These are phyloP conservation scores for Nephelium lappaceum DNA, from an alignment of 345 rosid species.

Conservation along the genomic window DNA sequence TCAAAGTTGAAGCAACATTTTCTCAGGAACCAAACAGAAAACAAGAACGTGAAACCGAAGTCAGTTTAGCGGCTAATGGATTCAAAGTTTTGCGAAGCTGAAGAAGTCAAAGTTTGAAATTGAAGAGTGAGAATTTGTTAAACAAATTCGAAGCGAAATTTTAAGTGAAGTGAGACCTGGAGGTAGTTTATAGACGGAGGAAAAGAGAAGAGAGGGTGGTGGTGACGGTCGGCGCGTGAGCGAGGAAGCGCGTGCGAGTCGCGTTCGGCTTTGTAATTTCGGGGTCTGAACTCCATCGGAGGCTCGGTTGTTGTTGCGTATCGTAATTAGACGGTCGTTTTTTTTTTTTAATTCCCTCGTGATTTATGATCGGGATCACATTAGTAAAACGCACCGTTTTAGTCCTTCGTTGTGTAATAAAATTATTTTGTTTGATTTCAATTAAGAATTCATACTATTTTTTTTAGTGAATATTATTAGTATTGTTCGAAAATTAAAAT, in stretches of 20 bases:
- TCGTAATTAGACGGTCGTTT: background rate
- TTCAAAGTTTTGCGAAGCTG: background rate
- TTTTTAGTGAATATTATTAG: too few relatives aligned
- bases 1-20: constrained; percentile 3
- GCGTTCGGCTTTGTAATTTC: constrained; percentile 52
- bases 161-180: constrained; percentile 36
- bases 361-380: background rate
- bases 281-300: constrained; percentile 69
- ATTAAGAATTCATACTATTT: too few relatives aligned
- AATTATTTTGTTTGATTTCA: too few relatives aligned
- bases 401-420: too few relatives aligned
- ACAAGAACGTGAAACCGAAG: background rate
- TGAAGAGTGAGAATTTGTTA: background rate
- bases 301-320: background rate
- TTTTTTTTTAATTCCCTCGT: background rate
- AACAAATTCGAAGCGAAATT: background rate
- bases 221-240: constrained; percentile 31
- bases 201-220: constrained; percentile 61
- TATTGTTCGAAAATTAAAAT: too few relatives aligned
- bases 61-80: background rate
- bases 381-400: constrained; percentile 13
- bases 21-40: constrained; percentile 9
- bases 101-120: background rate
- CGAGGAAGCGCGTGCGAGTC: constrained; percentile 59
- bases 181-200: constrained; percentile 31